Percentiles rank a stretch among this genome's conserved stretches.
Conservation (phyloP, 1,284 basidiomycete species). For the Albatrellus sp. region DNA sequence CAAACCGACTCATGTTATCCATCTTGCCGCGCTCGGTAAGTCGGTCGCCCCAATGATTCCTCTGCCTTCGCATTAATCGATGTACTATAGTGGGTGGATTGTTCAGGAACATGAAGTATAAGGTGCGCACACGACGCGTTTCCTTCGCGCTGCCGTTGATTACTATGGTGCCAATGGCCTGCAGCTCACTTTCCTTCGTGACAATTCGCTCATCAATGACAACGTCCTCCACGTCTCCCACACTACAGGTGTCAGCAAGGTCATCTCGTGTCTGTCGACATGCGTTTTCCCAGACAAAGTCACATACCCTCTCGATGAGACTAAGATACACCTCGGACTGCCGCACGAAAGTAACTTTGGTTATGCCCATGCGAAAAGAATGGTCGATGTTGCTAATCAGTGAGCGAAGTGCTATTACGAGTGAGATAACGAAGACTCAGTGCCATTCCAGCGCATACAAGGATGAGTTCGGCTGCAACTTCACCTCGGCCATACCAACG, state of each 20-base stretch:
- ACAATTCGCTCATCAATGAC: constrained; percentile 87
- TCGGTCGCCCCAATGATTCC: constrained; percentile 4
- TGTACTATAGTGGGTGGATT: constrained; percentile 66
- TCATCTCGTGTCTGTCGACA: constrained; percentile 80
- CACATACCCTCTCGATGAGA: constrained; percentile 81
- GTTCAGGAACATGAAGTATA: constrained; percentile 86
- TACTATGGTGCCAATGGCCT: neutral
- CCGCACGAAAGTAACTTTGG: constrained; percentile 88
- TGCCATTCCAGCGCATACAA: constrained; percentile 61
- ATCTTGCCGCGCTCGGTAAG: constrained; percentile 75
- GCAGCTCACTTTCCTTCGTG: constrained; percentile 75
- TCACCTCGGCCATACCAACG: constrained; percentile 87
- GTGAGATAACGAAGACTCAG: neutral
- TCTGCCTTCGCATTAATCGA: neutral
- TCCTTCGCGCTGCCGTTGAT: neutral
- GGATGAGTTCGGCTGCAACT: constrained; percentile 82
- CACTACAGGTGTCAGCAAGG: constrained; percentile 49
- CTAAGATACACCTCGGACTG: constrained; percentile 77
- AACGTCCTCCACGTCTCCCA: constrained; percentile 72
- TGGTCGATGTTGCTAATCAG: constrained; percentile 90
- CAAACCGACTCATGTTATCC: constrained; percentile 85
- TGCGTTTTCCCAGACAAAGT: constrained; percentile 85
- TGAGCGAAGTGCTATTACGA: constrained; percentile 22
- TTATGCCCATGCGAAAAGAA: constrained; percentile 85
- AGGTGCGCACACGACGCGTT: constrained; percentile 29